Evolutionary conservation across 768 basidiomycete species (phyloP), one percentile per base, ranked within the genome.

Genomic region (Hirschioporus abietinus): DNA sequence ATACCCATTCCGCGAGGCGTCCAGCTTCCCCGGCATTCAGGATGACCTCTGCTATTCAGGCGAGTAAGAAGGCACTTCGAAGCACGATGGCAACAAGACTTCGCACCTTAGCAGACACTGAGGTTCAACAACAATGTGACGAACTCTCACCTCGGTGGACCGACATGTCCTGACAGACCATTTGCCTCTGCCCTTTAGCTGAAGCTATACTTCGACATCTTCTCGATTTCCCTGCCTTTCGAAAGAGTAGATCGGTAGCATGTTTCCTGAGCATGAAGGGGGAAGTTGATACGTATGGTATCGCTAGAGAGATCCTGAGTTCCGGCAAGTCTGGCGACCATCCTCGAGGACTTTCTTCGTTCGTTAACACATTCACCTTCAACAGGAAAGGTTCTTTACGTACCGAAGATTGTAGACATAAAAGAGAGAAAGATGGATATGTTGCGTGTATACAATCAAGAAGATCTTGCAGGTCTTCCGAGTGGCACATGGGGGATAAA

Each of bases 251-350:
- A 63, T 78, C 79, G 5, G 74, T 92, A 34, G 87, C 90, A 77
- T 93, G 92, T 74, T 93, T 89, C 74, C 79, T 93, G 58, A 92
- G 86, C 75, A 92, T 93, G 92, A 89, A 90, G 12, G 89, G 83
- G 3, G 92, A 93, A 71, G 79, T 87, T 26, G 82, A 88, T 70
- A 93, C 92, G 0, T 72, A 80, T 4, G 71, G 72, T 0, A 69
- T 93, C 36, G 80, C 85, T 12, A 73, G 80, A 12, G 78, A 78
- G 17, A 82, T 92, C 65, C 73, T 92, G n/a, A 72, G 78, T 24
- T 74, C 77, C 10, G 86, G 91, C 91, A 67, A 59, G 84, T 62
- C 12, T 58, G 10, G 35, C 24, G 18, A 64, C 17, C 65, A 30
- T 34, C 58, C 15, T 60, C 20, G 12, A 65, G 23, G 36, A n/a